Evolutionary conservation across 305 asterid species (phyloP).

Genomic region (Solanum hybrid): DNA sequence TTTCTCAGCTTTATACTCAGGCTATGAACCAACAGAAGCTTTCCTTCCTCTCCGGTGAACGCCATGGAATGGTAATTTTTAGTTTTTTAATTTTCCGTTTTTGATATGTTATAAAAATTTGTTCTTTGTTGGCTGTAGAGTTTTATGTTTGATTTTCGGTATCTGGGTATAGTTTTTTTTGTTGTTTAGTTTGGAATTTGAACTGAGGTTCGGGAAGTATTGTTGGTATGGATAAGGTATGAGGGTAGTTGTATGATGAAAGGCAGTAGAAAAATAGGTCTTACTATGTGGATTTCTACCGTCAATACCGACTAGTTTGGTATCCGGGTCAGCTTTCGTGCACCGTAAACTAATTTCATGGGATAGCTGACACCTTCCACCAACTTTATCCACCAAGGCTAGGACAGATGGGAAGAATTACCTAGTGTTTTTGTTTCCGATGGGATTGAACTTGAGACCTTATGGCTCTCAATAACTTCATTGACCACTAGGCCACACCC

Average conservation of each 20-base stretch:
- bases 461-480: not conserved
- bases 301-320: not conserved
- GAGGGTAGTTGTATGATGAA: not conserved
- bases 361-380: not conserved
- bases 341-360: not conserved
- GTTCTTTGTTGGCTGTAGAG: not conserved
- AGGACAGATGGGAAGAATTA: not conserved
- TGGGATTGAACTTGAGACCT: not conserved
- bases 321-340: not conserved
- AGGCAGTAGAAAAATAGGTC: not conserved
- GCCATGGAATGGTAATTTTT: conserved; percentile 26
- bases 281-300: not conserved
- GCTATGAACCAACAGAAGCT: conserved; percentile 50
- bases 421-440: not conserved
- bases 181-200: not conserved
- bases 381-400: not conserved
- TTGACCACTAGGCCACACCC: not conserved
- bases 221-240: not conserved
- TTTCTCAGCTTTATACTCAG: conserved; percentile 46
- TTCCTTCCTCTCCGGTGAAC: conserved; percentile 51
- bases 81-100: not conserved
- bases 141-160: not conserved
- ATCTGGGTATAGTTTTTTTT: not conserved
- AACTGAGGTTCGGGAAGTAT: not conserved
- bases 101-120: not conserved